A percentile compares a stretch with the other conserved stretches of the same genome.
Evolutionary conservation across 2,329 filamentous ascomycete genomes (phyloP).

Genomic region (Cercospora sojina): DNA sequence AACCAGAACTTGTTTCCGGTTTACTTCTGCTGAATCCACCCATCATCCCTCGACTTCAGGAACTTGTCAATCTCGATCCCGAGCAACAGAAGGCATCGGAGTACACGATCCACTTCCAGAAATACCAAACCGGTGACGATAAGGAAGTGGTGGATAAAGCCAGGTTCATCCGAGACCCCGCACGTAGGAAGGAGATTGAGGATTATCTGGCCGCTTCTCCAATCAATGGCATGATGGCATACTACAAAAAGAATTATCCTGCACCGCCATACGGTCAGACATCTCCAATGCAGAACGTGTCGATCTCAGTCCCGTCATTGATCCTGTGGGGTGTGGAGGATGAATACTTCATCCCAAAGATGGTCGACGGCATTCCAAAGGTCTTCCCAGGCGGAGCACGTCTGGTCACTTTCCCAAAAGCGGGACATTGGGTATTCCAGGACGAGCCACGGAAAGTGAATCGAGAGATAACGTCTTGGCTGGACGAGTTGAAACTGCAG

Average conservation of each 20-base stretch:
- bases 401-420: slow-evolving; percentile 3
- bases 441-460: slow-evolving; percentile 9
- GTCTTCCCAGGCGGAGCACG: background rate
- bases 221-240: slow-evolving; percentile 13
- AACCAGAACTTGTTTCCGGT: slow-evolving; percentile 2
- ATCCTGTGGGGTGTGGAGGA: slow-evolving; percentile 2
- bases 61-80: slow-evolving; percentile 5
- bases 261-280: slow-evolving; percentile 7
- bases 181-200: slow-evolving; percentile 5
- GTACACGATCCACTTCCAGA: slow-evolving; percentile 2
- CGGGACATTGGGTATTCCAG: slow-evolving; percentile 6
- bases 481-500: background rate
- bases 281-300: background rate
- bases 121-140: slow-evolving; percentile 4
- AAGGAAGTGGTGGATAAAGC: slow-evolving; percentile 10
- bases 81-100: slow-evolving; percentile 11
- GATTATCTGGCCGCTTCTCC: slow-evolving; percentile 6
- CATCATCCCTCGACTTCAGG: background rate
- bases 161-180: slow-evolving; percentile 1
- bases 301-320: background rate
- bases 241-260: slow-evolving; percentile 10
- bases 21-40: slow-evolving; percentile 4
- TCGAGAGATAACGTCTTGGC: slow-evolving; percentile 6
- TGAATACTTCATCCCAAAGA: slow-evolving; percentile 2
- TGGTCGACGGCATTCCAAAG: background rate